Base-by-base conservation (phyloP, 495 filamentous ascomycete genomes). In the Stereocaulon alpinum region DNA sequence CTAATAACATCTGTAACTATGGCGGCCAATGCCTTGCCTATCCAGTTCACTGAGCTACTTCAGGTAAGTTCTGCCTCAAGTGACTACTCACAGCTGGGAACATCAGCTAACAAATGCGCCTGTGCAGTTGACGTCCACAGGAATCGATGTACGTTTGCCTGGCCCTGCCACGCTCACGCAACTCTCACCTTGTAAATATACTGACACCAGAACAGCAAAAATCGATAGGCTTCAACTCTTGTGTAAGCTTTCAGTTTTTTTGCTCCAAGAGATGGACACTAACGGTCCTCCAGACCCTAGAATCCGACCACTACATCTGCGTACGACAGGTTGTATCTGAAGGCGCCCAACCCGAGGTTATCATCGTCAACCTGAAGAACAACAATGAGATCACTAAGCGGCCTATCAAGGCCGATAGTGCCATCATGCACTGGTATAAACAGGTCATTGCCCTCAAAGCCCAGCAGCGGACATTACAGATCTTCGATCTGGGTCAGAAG, bases 401-500 rank as follows among this genome's bases (percentile, higher is more conserved):
- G 64, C 90, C 91, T 10, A 99, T 99, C 79, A 97, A 96, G 76
- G 94, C 93, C 65, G 93, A 99, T 77, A 96, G 91, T 82, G 94
- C 93, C 61, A 96, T 99, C 70, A 96, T 99, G 93, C 93, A 99
- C 82, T 96, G 91, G 89, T 82, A 77, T 65, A 85, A 86, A 69
- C 89, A 93, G 71, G 91, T 97, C 72, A 97, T 99, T 69, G 93
- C 94, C 47, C 82, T 99, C 60, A 92, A 91, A 72, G 94, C 93
- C 37, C 88, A 94, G 68, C 80, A 82, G 52, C 82, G 91, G 60
- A 97, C 94, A 59, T 83, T 99, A 42, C 93, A 99, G 76, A 95
- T 99, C 66, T 99, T 99, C 75, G 91, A 99, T 72, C 80, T 99
- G 55, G 81, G 80, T 50, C 80, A 82, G 56, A 96, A 96, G 74